A percentile compares a stretch with the other conserved stretches of the same genome.
These are phyloP conservation scores for Candida taoyuanica DNA, from an alignment of 805 yeast species.

Conservation along the genomic window DNA sequence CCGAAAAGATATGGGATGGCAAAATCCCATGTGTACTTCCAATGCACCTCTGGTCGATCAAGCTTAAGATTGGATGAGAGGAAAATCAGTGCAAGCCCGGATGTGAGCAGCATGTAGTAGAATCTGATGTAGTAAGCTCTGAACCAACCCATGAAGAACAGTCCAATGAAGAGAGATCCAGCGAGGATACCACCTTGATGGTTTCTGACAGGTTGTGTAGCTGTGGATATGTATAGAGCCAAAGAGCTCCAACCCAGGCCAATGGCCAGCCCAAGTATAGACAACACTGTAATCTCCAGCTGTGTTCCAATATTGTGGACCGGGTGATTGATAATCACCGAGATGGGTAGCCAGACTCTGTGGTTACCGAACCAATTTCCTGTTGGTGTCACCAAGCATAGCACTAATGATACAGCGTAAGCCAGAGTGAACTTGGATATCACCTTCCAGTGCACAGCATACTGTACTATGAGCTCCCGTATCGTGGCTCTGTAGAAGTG, in stretches of 20 bases:
- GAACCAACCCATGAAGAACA: conserved; percentile 37
- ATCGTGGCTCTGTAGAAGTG: not conserved
- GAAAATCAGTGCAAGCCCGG: conserved; percentile 35
- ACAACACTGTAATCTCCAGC: conserved; percentile 38
- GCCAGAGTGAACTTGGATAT: conserved; percentile 29
- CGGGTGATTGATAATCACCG: conserved; percentile 43
- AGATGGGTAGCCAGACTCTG: conserved; percentile 38
- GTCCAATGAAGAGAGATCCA: conserved; percentile 35
- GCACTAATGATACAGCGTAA: conserved; percentile 34
- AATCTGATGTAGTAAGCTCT: conserved; percentile 37
- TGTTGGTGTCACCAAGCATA: conserved; percentile 35
- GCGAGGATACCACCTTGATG: conserved; percentile 46
- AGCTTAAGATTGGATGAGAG: conserved; percentile 23
- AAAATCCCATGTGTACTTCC: conserved; percentile 37
- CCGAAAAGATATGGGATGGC: conserved; percentile 44
- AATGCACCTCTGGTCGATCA: conserved; percentile 26
- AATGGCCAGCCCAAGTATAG: conserved; percentile 36
- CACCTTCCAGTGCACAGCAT: conserved; percentile 14
- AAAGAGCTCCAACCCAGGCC: conserved; percentile 43
- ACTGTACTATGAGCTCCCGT: not conserved
- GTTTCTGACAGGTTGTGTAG: conserved; percentile 35
- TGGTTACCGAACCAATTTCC: conserved; percentile 41
- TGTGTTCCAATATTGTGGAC: conserved; percentile 44
- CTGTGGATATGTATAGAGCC: conserved; percentile 38
- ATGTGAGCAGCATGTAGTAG: conserved; percentile 33